A percentile compares a stretch with the other conserved stretches of the same genome.
These are phyloP conservation scores for Phylloporus scabripes DNA, from an alignment of 768 basidiomycete genomes.

Conservation along the genomic window DNA sequence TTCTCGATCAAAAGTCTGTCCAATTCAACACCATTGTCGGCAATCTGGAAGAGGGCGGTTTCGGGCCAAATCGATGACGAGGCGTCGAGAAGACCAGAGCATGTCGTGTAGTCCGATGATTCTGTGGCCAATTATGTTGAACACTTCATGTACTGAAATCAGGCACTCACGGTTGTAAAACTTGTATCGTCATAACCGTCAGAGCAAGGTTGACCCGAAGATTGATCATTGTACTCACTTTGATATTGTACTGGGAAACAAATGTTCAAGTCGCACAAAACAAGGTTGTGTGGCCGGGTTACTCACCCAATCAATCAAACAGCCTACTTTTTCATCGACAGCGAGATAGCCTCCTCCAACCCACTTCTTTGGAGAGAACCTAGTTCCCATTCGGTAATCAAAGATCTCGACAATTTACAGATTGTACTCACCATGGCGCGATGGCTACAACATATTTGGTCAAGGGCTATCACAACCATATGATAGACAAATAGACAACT, in stretches of 20 bases:
- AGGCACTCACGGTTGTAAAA: slow-evolving; percentile 23
- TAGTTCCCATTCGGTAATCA: background rate
- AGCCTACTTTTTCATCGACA: slow-evolving; percentile 35
- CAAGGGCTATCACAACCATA: background rate
- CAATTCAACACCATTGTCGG: slow-evolving; percentile 37
- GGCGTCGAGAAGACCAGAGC: slow-evolving; percentile 46
- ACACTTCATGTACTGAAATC: background rate
- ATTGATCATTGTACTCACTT: slow-evolving; percentile 16
- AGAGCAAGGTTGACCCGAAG: background rate
- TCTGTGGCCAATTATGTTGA: slow-evolving; percentile 30
- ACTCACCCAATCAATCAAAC: slow-evolving; percentile 40
- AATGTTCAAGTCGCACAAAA: background rate
- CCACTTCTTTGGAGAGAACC: slow-evolving; percentile 33
- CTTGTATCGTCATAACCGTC: background rate
- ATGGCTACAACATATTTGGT: slow-evolving; percentile 27
- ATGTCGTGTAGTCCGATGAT: slow-evolving; percentile 54
- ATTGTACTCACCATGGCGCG: slow-evolving; percentile 28
- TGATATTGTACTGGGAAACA: slow-evolving; percentile 38
- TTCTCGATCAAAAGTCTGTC: slow-evolving; percentile 53
- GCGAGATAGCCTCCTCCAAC: slow-evolving; percentile 37
- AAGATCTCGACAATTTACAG: background rate
- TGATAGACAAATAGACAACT: slow-evolving; percentile 9
- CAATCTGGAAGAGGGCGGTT: slow-evolving; percentile 48
- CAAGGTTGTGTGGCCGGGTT: background rate
- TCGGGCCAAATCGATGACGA: slow-evolving; percentile 58